phyloP scores from a whole-genome alignment of 176 grass and related monocot species.

The Zoysia pacifica region DNA sequence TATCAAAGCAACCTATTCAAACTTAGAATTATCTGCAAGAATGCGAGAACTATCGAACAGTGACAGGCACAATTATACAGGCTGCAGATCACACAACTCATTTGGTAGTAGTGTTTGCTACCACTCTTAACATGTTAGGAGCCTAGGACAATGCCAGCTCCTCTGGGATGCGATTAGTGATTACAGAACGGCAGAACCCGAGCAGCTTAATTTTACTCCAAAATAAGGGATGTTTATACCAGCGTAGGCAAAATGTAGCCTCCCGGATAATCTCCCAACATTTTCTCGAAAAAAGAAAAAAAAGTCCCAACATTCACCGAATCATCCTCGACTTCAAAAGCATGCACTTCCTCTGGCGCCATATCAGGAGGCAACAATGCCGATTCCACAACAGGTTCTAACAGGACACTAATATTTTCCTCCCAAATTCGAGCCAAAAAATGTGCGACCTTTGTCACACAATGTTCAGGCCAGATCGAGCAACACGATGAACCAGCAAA shows the following conservation, averaged over 20 bases:
- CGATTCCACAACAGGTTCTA: background rate
- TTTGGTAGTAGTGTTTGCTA: background rate
- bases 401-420: background rate
- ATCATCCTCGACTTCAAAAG: background rate
- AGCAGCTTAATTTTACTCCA: background rate
- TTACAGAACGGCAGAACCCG: background rate
- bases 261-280: no score
- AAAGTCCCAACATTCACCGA: background rate
- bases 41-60: background rate
- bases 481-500: background rate
- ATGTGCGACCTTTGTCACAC: background rate
- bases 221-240: no score
- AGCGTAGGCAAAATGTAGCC: no score
- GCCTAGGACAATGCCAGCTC: background rate
- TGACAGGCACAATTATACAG: background rate
- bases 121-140: background rate
- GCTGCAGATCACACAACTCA: background rate
- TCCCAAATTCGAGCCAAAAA: no score
- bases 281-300: no score
- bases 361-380: background rate
- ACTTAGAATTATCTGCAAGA: background rate
- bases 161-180: background rate
- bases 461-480: background rate
- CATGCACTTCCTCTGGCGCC: background rate
- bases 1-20: background rate